A percentile compares a stretch with the other conserved stretches of the same genome.
Evolutionary conservation across 2,329 filamentous ascomycete species (phyloP).

Genomic region (Lecanoromycetidae sp.): DNA sequence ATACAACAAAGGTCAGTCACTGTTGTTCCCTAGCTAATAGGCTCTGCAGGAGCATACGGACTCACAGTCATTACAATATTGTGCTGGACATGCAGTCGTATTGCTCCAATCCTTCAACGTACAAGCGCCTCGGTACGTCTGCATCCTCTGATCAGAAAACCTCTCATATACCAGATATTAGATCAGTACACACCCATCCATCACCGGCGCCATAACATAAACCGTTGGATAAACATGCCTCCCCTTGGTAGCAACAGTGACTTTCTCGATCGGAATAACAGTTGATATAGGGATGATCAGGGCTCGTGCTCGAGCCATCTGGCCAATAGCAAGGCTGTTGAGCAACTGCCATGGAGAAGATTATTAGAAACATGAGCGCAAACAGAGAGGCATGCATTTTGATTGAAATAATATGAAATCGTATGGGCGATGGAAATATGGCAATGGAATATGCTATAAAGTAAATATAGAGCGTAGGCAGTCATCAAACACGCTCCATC

Average conservation of each 20-base stretch:
- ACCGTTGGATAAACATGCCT: not conserved
- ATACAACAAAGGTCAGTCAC: not conserved
- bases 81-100: constrained; percentile 4
- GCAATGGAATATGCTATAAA: no score
- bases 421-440: no score
- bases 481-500: no score
- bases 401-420: no score
- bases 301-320: not conserved
- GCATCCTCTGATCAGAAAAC: not conserved
- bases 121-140: constrained; percentile 11
- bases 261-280: constrained; percentile 2
- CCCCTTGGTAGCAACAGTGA: not conserved
- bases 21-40: not conserved
- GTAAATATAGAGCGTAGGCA: no score
- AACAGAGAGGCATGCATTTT: not conserved
- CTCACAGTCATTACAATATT: constrained; percentile 8
- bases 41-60: not conserved
- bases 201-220: not conserved
- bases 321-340: constrained; percentile 3
- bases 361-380: not conserved
- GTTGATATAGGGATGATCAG: not conserved
- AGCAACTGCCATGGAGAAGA: not conserved
- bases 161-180: no score
- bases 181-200: not conserved
- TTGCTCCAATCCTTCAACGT: constrained; percentile 11